Evolutionary conservation across 2,329 filamentous ascomycete genomes (phyloP), one percentile per base, ranked within the genome.

Genomic region (Raffaelea albimanens): DNA sequence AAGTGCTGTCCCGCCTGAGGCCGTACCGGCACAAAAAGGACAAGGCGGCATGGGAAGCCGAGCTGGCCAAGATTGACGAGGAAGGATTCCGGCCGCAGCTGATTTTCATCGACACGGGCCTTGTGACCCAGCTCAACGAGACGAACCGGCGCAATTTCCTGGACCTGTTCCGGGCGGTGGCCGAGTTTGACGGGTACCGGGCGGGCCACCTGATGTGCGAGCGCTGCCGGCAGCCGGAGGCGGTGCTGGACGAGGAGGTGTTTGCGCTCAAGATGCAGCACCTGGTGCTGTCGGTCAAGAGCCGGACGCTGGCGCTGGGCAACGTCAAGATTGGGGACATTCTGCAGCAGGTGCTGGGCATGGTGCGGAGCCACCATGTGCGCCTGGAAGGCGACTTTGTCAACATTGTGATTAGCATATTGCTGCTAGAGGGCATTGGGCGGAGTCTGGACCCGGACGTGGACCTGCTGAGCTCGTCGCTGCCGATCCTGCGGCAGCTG

Each of bases 241-340:
- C 86, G 2, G 93, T 98, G 1, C 73, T 95, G 20, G 86, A 96
- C 55, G 70, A 84, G 50, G 91, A 98, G 55, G 78, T 97, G 0
- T 98, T 97, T 60, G 89, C 91, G 0, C 71, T 97, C 50, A 88
- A 89, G 62, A 97, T 98, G 91, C 90, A 98, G 65, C 90, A 97
- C 67, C 76, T 98, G 4, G 88, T 98, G 2, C 70, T 97, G 1
- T 80, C 83, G 23, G 89, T 98, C 55, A 97, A 97, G 71, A 86
- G 83, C 55, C 78, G 83, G 39, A 98, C 93, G 0, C 83, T 98
- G 48, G 90, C 93, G 0, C 74, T 98, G 0, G 91, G 91, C 4
- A 95, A 88, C 59, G 85, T 98, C 67, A 94, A 90, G 68, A 96
- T 98, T 53, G 93, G 93, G 11, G 93, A 98, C 57, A 89, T 98